Conservation (phyloP, 768 basidiomycete species). For the Pisolithus tinctorius region DNA sequence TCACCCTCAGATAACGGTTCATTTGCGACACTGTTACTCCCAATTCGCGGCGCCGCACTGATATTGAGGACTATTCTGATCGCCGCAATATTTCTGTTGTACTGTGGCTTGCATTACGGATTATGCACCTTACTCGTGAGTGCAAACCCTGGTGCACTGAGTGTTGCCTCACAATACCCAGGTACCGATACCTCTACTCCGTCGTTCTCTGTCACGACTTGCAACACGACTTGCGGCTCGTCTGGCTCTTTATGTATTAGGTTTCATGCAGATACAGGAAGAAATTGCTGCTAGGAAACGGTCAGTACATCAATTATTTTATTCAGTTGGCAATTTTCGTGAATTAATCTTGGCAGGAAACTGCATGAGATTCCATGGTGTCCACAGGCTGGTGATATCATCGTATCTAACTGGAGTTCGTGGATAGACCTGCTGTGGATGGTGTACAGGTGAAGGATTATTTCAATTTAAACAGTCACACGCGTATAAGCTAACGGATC, state of each 20-base stretch:
- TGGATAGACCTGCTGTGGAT: constrained; percentile 90
- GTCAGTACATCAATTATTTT: constrained; percentile 36
- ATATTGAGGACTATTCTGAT: constrained; percentile 45
- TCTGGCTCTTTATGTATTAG: constrained; percentile 54
- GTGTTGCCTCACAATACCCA: constrained; percentile 22
- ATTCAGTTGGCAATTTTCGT: constrained; percentile 1
- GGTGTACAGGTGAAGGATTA: constrained; percentile 56
- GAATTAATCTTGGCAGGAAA: constrained; percentile 30
- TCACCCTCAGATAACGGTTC: constrained; percentile 46
- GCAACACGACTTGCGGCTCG: constrained; percentile 56
- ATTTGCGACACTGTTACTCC: constrained; percentile 38
- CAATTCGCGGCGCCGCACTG: constrained; percentile 48
- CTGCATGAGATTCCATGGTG: constrained; percentile 43
- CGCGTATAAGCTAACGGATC: not conserved
- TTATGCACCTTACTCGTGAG: constrained; percentile 59
- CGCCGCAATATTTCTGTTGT: constrained; percentile 42
- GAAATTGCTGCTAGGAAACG: constrained; percentile 67
- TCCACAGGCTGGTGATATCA: constrained; percentile 75
- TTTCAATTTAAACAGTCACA: not conserved
- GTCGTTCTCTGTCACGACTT: constrained; percentile 37
- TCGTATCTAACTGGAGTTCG: constrained; percentile 89
- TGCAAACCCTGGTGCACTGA: constrained; percentile 5
- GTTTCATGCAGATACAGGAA: constrained; percentile 68
- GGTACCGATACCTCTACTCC: constrained; percentile 51
- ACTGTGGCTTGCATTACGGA: constrained; percentile 50